Base-by-base conservation (phyloP, 2,329 filamentous ascomycete genomes). In the Monilinia fructigena region DNA sequence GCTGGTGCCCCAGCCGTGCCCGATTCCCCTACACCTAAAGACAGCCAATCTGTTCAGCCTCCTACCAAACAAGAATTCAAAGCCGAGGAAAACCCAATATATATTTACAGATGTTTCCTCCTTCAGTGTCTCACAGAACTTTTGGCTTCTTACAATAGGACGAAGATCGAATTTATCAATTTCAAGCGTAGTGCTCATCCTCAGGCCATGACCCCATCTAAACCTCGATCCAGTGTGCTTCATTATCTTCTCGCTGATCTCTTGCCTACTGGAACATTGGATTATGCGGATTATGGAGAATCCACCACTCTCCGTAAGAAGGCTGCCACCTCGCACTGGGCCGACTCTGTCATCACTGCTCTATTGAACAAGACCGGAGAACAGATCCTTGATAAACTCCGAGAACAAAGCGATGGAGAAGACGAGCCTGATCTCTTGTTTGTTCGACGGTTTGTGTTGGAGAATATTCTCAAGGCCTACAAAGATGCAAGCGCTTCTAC, bases 121-220 rank as follows among this genome's bases (percentile, higher is more conserved):
- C 84, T 99, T 42, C 93, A 95, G 75, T 97, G 93, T 74, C 81
- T 99, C 50, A 89, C 92, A 0, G 95, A 99, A 78, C 85, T 99
- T 18, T 82, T 99, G 18, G 88, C 91, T 66, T 96, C 90, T 74
- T 99, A 98, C 80, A 97, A 93, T 72, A 88, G 93, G 64, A 92
- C 93, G 11, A 99, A 99, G 82, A 87, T 99, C 54, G 96, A 99
- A 76, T 98, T 99, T 76, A 97, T 99, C 81, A 98, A 97, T 77
- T 99, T 97, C 80, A 98, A 96, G 71, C 89, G 94, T 68, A 97
- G 93, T 75, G 89, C 92, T 8, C 92, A 94, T 56, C 85, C 92
- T 55, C 89, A 92, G 72, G 89, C 89, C 14, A 76, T 78, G 69
- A 98, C 95, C 1, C 95, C 95, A 6, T 93, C 96, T 20, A 98